A percentile compares a stretch with the other conserved stretches of the same genome.
phyloP scores from a whole-genome alignment of 495 filamentous ascomycete species.

The Penicillium taxi region DNA sequence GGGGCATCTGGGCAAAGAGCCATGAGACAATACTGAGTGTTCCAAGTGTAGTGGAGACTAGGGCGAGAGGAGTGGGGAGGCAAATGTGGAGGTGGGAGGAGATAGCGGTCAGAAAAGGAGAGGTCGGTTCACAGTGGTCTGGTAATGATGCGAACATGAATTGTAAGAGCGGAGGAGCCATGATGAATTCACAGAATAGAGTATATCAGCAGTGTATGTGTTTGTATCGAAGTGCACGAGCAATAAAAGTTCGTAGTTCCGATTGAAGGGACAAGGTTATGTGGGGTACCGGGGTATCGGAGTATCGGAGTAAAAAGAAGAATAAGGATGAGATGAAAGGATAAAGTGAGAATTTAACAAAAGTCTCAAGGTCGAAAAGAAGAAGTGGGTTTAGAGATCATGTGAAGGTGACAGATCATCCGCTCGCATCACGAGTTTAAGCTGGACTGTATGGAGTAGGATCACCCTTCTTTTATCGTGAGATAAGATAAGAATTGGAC shows the following conservation, averaged over 20 bases:
- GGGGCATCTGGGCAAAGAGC: constrained; percentile 71
- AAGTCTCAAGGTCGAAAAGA: constrained; percentile 3
- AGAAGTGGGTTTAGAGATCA: constrained; percentile 1
- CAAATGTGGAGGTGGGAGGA: constrained; percentile 59
- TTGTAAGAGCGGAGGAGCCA: constrained; percentile 28
- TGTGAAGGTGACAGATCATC: constrained; percentile 8
- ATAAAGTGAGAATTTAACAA: background rate
- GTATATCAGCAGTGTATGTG: no score
- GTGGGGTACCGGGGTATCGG: no score
- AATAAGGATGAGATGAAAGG: background rate
- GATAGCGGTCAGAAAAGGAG: constrained; percentile 47
- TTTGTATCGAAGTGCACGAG: no score
- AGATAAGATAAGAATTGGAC: constrained; percentile 4
- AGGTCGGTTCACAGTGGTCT: constrained; percentile 55
- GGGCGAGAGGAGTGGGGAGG: constrained; percentile 56
- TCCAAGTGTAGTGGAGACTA: constrained; percentile 58
- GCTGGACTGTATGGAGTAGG: background rate
- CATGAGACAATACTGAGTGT: constrained; percentile 59
- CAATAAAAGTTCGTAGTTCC: no score
- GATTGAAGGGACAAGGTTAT: no score
- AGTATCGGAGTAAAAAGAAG: no score
- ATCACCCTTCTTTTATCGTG: constrained; percentile 5
- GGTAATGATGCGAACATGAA: constrained; percentile 37
- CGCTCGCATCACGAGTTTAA: constrained; percentile 6
- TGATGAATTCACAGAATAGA: no score